Evolutionary conservation across 208 protist species (phyloP).

Genomic region (Leishmania mexicana): DNA sequence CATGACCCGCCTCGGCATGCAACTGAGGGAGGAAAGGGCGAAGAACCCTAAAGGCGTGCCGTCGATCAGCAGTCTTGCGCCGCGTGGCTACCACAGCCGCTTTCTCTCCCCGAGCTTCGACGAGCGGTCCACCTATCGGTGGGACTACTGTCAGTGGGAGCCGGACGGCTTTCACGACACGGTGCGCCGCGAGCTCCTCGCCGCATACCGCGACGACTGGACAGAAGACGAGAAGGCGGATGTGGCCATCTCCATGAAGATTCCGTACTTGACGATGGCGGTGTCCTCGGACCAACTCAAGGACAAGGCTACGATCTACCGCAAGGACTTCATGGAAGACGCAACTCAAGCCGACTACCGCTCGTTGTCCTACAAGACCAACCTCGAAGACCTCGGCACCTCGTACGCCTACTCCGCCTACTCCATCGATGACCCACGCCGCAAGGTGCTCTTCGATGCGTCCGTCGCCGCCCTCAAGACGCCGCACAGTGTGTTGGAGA

Average conservation of each 20-base stretch:
- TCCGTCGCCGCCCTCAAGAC: constrained; percentile 49
- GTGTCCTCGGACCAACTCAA: constrained; percentile 41
- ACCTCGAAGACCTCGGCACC: constrained; percentile 55
- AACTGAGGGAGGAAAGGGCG: constrained; percentile 33
- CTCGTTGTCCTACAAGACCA: constrained; percentile 56
- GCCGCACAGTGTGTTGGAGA: constrained; percentile 61
- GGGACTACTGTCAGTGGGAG: constrained; percentile 71
- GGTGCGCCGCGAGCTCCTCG: constrained; percentile 35
- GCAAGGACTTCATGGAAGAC: constrained; percentile 54
- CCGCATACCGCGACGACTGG: constrained; percentile 70
- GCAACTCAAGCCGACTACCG: constrained; percentile 43
- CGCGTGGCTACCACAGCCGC: constrained; percentile 30
- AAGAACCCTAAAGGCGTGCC: constrained; percentile 22
- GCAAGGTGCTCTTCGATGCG: constrained; percentile 51
- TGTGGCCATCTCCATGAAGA: constrained; percentile 59
- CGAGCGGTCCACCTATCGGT: constrained; percentile 73
- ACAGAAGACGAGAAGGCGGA: constrained; percentile 62
- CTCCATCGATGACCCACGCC: constrained; percentile 55
- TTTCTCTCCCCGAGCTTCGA: constrained; percentile 50
- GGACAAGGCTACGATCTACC: constrained; percentile 64
- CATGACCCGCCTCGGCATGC: constrained; percentile 45
- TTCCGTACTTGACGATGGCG: constrained; percentile 77
- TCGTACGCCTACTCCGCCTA: constrained; percentile 84
- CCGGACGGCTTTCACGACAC: constrained; percentile 24
- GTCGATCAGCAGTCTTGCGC: constrained; percentile 5